Evolutionary conservation across 108 stramenopile species (phyloP), one percentile per base, ranked within the genome.

Genomic region (Cylindrotheca closterium): DNA sequence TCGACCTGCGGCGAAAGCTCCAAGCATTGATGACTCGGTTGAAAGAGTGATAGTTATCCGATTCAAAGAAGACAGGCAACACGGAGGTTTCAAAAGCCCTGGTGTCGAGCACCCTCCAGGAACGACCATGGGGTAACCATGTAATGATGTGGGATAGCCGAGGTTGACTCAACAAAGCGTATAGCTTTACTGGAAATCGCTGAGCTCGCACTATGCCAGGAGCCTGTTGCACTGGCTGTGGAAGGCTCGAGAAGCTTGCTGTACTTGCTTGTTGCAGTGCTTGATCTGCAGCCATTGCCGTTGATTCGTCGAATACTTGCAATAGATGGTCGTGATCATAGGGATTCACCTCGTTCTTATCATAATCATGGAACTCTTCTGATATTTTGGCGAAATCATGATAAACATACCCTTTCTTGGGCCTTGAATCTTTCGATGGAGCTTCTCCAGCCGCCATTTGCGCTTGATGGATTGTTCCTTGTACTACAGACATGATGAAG

Each of bases 41-140:
- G 69, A 83, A 80, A 42, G 79, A 83, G 31, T 77, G 73, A 47
- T 80, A 80, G 25, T 84, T 73, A 25, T 69, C 74, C 31, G 81
- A 79, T 24, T 81, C 73, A 49, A 88, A 84, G 60, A 79, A 87
- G 51, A 68, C 69, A 8, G 86, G 86, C 70, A 81, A 74, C 19
- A 88, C 75, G 18, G 70, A 63, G 17, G 59, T 69, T 74, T 84
- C 83, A 67, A 88, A 85, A 24, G 63, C 56, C 2, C 80, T 65
- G 48, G 79, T 76, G 52, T 79, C 69, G 22, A 76, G 34, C 10
- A 84, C 69, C 51, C 73, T 81, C 80, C 80, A 84, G 28, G 73
- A 71, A 33, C 83, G 74, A 24, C 83, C 83, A 55, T 84, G 83
- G 4, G 83, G 83, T 66, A 80, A 64, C 83, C 83, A 84, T 10